These are phyloP conservation scores for Achaetomium macrosporum DNA, from an alignment of 2,329 filamentous ascomycete species.

Conservation along the genomic window DNA sequence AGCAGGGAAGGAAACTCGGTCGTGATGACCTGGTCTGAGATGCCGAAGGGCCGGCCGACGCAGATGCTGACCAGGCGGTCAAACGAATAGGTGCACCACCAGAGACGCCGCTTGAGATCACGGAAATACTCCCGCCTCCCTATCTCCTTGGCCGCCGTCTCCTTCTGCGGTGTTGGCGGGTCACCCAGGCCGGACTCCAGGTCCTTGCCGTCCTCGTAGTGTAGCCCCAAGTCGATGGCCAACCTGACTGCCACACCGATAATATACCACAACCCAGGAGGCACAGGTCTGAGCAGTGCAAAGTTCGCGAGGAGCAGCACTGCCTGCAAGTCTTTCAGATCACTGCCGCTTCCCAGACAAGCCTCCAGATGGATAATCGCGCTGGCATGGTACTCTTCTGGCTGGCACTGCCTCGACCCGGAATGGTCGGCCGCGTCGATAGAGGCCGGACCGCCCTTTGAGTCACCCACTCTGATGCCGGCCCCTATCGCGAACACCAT, in stretches of 20 bases:
- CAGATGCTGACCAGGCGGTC: constrained; percentile 93
- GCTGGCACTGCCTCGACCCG: constrained; percentile 55
- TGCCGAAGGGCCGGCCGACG: constrained; percentile 86
- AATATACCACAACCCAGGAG: constrained; percentile 95
- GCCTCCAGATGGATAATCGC: constrained; percentile 87
- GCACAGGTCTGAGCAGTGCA: constrained; percentile 82
- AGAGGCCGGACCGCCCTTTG: constrained; percentile 27
- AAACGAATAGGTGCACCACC: constrained; percentile 96
- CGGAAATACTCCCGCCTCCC: constrained; percentile 75
- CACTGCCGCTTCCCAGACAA: constrained; percentile 82
- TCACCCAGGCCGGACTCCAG: constrained; percentile 54
- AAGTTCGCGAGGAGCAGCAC: constrained; percentile 87
- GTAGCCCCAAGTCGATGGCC: constrained; percentile 84
- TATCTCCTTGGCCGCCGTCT: constrained; percentile 42
- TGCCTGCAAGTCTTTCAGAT: constrained; percentile 87
- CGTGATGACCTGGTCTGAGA: constrained; percentile 93
- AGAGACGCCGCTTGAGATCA: constrained; percentile 78
- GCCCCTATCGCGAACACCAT: constrained; percentile 96
- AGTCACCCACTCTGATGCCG: constrained; percentile 77
- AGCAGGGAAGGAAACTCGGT: constrained; percentile 88
- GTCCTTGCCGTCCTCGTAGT: constrained; percentile 80
- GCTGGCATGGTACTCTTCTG: constrained; percentile 93
- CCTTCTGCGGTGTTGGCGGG: constrained; percentile 33
- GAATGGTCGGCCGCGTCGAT: constrained; percentile 15
- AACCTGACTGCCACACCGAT: constrained; percentile 87